Evolutionary conservation across 257 asterid species (phyloP).

Genomic region (Salvia miltiorrhiza): DNA sequence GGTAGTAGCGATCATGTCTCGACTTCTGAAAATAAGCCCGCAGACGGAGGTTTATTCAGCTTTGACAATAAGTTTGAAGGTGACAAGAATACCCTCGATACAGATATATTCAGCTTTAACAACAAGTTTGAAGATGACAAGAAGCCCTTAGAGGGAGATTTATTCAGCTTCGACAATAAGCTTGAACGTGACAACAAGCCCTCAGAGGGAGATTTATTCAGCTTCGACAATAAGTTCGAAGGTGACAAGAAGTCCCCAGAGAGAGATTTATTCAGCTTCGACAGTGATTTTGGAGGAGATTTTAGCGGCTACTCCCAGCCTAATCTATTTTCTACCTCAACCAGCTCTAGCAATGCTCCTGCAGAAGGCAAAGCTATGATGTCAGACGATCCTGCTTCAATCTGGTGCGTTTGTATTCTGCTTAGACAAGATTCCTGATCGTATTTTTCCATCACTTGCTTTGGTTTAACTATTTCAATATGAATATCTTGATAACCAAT

Average conservation of each 20-base stretch:
- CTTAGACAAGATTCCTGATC: too few relatives aligned
- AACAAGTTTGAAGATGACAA: not conserved
- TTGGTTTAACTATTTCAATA: too few relatives aligned
- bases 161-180: not conserved
- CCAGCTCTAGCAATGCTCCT: slow-evolving; percentile 28
- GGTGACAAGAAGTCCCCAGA: not conserved
- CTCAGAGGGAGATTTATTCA: not conserved
- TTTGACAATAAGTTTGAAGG: not conserved
- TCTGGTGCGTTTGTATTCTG: slow-evolving; percentile 39
- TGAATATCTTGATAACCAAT: too few relatives aligned
- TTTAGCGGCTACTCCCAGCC: slow-evolving; percentile 46
- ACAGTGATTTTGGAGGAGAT: slow-evolving; percentile 24
- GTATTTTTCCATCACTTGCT: too few relatives aligned
- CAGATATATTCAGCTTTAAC: not conserved
- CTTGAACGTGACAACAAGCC: not conserved
- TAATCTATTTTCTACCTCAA: slow-evolving; percentile 35
- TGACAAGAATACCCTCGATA: not conserved
- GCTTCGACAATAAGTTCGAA: not conserved
- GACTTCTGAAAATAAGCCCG: slow-evolving; percentile 27
- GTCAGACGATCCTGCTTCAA: slow-evolving; percentile 39
- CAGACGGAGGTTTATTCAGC: not conserved
- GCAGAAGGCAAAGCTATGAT: slow-evolving; percentile 25
- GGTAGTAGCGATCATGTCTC: slow-evolving; percentile 31
- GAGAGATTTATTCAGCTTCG: not conserved
- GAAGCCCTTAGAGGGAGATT: not conserved